Percentiles rank a stretch among this genome's conserved stretches.
These are phyloP conservation scores for Carex arenaria DNA, from an alignment of 202 grass and related monocot genomes.

Conservation along the genomic window DNA sequence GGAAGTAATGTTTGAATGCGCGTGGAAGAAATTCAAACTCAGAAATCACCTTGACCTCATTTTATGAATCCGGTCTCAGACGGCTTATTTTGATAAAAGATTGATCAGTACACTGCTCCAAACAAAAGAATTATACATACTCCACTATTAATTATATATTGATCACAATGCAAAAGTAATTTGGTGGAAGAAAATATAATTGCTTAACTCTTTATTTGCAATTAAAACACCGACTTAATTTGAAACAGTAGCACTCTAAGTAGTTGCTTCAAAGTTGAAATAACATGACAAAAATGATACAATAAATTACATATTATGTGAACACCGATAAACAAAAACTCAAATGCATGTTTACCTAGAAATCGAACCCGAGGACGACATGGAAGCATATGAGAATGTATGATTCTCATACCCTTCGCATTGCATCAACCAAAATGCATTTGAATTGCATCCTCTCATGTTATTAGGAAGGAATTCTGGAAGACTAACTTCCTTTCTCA, in stretches of 20 bases:
- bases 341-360: constrained; percentile 1
- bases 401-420: constrained; percentile 1
- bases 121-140: neutral
- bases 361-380: neutral
- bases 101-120: neutral
- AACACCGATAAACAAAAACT: neutral
- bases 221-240: neutral
- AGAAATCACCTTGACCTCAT: neutral
- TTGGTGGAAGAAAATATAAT: neutral
- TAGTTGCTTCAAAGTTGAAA: neutral
- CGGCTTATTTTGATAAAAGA: neutral
- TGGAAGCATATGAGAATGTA: neutral
- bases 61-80: neutral
- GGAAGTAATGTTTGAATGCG: neutral
- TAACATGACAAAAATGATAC: neutral
- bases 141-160: neutral
- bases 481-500: constrained; percentile 12
- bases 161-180: neutral
- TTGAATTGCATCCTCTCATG: neutral
- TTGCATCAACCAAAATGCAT: neutral
- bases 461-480: neutral
- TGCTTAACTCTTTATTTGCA: neutral
- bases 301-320: neutral
- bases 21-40: neutral
- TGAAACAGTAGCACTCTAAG: neutral